These are phyloP conservation scores for Sphenostylis stenocarpa DNA, from an alignment of 306 rosid species.

Conservation along the genomic window DNA sequence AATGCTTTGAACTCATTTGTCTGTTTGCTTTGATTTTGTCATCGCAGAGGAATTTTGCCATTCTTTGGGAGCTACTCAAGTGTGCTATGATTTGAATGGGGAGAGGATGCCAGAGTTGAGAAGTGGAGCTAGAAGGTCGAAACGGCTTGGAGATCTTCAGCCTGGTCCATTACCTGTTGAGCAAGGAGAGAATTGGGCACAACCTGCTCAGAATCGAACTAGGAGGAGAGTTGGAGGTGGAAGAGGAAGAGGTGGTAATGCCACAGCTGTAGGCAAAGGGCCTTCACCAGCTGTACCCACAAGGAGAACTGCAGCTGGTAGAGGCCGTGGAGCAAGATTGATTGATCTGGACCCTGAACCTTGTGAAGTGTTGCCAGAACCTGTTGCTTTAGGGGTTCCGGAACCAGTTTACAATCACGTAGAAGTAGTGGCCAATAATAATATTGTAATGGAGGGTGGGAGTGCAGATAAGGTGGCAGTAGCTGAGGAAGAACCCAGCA, in stretches of 20 bases:
- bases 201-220: constrained; percentile 67
- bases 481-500: constrained; percentile 78
- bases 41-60: constrained; percentile 42
- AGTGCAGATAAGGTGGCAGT: constrained; percentile 71
- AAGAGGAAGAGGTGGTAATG: constrained; percentile 90
- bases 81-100: constrained; percentile 94
- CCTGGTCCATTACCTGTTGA: constrained; percentile 65
- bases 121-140: constrained; percentile 97
- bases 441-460: constrained; percentile 76
- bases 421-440: constrained; percentile 72
- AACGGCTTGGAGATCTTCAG: constrained; percentile 92
- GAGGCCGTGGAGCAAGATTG: constrained; percentile 92
- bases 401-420: constrained; percentile 58
- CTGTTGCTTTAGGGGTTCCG: constrained; percentile 63
- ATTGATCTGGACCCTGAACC: constrained; percentile 83
- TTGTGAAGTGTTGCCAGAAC: constrained; percentile 63
- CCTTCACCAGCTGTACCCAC: constrained; percentile 75
- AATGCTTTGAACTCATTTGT: constrained; percentile 18
- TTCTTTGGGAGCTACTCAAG: constrained; percentile 37
- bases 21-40: constrained; percentile 14
- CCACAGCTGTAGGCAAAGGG: constrained; percentile 72
- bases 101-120: constrained; percentile 99
- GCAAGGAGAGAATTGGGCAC: constrained; percentile 69
- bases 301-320: constrained; percentile 83
- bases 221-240: constrained; percentile 85